Evolutionary conservation across 495 filamentous ascomycete species (phyloP), one percentile per base, ranked within the genome.

Genomic region (Clavariopsis aquatica): DNA sequence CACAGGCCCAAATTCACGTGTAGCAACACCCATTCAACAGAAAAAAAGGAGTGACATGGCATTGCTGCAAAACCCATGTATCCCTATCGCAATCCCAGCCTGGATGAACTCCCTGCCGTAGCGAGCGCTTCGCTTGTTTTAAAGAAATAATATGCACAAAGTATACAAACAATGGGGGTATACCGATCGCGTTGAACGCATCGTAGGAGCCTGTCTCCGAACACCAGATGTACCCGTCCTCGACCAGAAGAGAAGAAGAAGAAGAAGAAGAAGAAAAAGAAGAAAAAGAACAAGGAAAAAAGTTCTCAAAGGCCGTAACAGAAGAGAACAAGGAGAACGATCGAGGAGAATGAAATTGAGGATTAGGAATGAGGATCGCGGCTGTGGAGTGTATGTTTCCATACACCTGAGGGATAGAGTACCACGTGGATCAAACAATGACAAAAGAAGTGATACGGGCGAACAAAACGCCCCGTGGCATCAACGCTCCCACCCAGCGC

Each of bases 71-170:
- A 43, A 43, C 4, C 38, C 38, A 9, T 43, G 4, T 43, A 43
- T 43, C 38, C 38, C 6, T 43, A 43, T 43, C 38, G 9, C 6
- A 23, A 7, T 19, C 47, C 47, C 19, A 28, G 10, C 47, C 26
- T 24, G 26, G 19, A 49, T 17, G 5, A 17, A 49, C 6, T 49
- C 17, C 45, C 12, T 28, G 8, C 47, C 22, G n/a, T 24, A 28
- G 26, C 22, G 26, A 51, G 47, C 47, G n/a, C 22, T 24, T 28
- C 22, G 22, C 22, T 24, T 24, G 6, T 28, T 23, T 31, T 17
- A 52, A 24, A n/a, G n/a, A n/a, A 54, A 54, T 28, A 54, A 31
- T 17, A 54, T n/a, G 24, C 22, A 54, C n/a, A 43, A 8, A 43
- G 6, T 43, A 17, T 9, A 43, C n/a, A 43, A 43, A 43, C 15